Percentiles rank a stretch among this genome's conserved stretches.
These are phyloP conservation scores for Tulasnella sp. DNA, from an alignment of 768 basidiomycete species.

Conservation along the genomic window DNA sequence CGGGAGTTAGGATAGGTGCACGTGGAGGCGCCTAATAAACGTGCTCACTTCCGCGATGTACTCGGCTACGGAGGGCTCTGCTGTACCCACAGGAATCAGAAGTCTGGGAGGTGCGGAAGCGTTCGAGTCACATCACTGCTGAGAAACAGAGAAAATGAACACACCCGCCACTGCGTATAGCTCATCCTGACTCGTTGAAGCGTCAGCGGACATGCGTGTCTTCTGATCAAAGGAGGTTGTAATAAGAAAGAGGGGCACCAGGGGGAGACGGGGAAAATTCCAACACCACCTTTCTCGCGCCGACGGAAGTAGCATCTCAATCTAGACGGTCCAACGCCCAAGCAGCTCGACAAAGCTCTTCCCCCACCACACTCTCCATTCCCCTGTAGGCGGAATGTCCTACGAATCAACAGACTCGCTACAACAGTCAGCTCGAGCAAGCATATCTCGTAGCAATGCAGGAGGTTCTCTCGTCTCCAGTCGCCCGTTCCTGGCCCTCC, in stretches of 20 bases:
- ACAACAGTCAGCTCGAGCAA: slow-evolving; percentile 12
- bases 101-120: slow-evolving; percentile 48
- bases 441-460: slow-evolving; percentile 17
- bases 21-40: background rate
- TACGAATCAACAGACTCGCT: slow-evolving; percentile 15
- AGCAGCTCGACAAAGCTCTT: too few relatives aligned
- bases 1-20: background rate
- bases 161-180: slow-evolving; percentile 77
- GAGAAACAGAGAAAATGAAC: background rate
- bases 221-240: background rate
- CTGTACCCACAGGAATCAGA: slow-evolving; percentile 83
- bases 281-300: slow-evolving; percentile 7
- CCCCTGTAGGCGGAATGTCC: slow-evolving; percentile 13
- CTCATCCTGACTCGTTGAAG: slow-evolving; percentile 36
- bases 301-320: background rate
- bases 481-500: slow-evolving; percentile 72
- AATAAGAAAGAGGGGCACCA: background rate
- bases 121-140: background rate
- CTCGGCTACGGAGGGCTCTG: slow-evolving; percentile 55
- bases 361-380: background rate
- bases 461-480: slow-evolving; percentile 16
- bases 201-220: background rate
- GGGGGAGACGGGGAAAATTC: background rate
- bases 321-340: slow-evolving; percentile 4
- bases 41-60: slow-evolving; percentile 19